Evolutionary conservation across 2,329 filamentous ascomycete genomes (phyloP).

Genomic region (Talaromyces marneffei): DNA sequence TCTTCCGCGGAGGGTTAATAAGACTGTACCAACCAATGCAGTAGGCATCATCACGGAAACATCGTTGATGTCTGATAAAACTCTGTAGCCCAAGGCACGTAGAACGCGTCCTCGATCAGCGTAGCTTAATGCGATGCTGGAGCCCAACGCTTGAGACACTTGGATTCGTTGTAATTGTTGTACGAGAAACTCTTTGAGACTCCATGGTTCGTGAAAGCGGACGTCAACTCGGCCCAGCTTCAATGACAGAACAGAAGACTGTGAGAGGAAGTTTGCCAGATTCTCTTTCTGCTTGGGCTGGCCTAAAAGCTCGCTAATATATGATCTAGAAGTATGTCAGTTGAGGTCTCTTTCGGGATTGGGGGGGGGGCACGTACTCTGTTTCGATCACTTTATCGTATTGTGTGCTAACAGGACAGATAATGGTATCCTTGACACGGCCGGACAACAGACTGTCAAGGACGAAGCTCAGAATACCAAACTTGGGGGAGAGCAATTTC

Average conservation of each 20-base stretch:
- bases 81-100: constrained; percentile 82
- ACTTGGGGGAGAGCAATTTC: constrained; percentile 89
- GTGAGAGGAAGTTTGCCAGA: constrained; percentile 77
- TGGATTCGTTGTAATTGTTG: constrained; percentile 63
- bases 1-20: constrained; percentile 83
- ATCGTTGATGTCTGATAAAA: constrained; percentile 88
- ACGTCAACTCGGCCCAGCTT: constrained; percentile 90
- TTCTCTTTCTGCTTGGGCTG: constrained; percentile 96
- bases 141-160: constrained; percentile 30
- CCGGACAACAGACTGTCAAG: constrained; percentile 85
- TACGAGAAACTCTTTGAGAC: constrained; percentile 71
- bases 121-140: constrained; percentile 40
- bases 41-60: constrained; percentile 98
- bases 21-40: constrained; percentile 85
- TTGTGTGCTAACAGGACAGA: constrained; percentile 93
- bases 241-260: constrained; percentile 80
- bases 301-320: constrained; percentile 88
- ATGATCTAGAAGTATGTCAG: constrained; percentile 52
- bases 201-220: constrained; percentile 95
- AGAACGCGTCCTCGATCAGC: constrained; percentile 65
- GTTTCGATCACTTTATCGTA: constrained; percentile 99
- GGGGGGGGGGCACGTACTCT: constrained; percentile 44
- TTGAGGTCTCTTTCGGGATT: background rate
- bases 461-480: constrained; percentile 87
- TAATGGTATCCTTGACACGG: constrained; percentile 80